Conservation (phyloP, 148 eudicot species). For the Salicornia ramosissima region DNA sequence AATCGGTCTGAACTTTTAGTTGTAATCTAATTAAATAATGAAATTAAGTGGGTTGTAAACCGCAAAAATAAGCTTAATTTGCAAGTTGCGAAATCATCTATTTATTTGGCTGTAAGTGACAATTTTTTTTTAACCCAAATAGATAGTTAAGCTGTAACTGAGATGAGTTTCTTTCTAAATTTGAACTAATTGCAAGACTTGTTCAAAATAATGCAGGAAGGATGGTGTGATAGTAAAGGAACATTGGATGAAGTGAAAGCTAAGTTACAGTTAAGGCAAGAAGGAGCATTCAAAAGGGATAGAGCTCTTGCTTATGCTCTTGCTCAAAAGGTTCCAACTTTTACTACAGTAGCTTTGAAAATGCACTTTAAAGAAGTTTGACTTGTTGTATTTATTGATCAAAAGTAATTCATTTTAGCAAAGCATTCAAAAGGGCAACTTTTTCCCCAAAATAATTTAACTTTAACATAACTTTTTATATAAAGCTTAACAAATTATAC, state of each 20-base stretch:
- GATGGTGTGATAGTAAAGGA: constrained; percentile 92
- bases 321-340: constrained; percentile 68
- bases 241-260: constrained; percentile 71
- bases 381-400: background rate
- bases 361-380: background rate
- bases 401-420: background rate
- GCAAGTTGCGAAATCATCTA: too few species aligned
- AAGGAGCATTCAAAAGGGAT: constrained; percentile 89
- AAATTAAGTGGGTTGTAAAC: too few species aligned
- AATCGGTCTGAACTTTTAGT: too few species aligned
- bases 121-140: too few species aligned
- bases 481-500: too few species aligned
- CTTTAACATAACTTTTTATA: too few species aligned
- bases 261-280: constrained; percentile 88
- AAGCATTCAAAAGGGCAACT: too few species aligned
- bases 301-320: constrained; percentile 88
- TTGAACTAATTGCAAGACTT: background rate
- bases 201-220: constrained; percentile 49
- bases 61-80: too few species aligned
- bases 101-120: too few species aligned
- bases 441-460: too few species aligned
- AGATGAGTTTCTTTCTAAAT: background rate
- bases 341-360: background rate
- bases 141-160: too few species aligned
- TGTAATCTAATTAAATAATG: too few species aligned